Conservation (phyloP, 164 flowering plant species). For the Cinnamomum micranthum region DNA sequence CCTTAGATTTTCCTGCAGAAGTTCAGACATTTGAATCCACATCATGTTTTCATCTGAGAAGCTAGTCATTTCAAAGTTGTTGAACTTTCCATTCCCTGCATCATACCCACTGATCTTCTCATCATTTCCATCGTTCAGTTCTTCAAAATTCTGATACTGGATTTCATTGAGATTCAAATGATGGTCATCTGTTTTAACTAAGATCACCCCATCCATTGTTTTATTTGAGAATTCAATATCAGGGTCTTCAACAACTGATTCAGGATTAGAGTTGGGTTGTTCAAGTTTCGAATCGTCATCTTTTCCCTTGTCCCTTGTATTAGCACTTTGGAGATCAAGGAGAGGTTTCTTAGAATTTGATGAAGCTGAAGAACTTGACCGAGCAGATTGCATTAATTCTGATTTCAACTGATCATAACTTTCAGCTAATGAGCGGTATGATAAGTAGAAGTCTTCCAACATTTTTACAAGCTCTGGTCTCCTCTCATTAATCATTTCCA, state of each 20-base stretch:
- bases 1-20: slow-evolving; percentile 37
- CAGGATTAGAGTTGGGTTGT: slow-evolving; percentile 19
- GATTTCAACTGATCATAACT: slow-evolving; percentile 24
- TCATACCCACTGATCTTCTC: neutral
- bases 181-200: neutral
- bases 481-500: slow-evolving; percentile 20
- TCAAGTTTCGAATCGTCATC: slow-evolving; percentile 11
- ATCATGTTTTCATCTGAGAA: slow-evolving; percentile 3
- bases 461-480: slow-evolving; percentile 19
- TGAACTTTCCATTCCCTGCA: neutral
- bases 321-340: neutral
- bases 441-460: slow-evolving; percentile 33
- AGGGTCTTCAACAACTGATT: slow-evolving; percentile 28
- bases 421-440: slow-evolving; percentile 31
- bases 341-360: slow-evolving; percentile 16
- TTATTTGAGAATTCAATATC: slow-evolving; percentile 11
- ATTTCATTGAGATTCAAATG: neutral
- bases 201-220: slow-evolving; percentile 6
- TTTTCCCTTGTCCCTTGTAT: neutral
- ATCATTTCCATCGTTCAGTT: neutral
- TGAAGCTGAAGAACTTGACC: slow-evolving; percentile 17
- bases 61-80: neutral
- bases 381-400: neutral
- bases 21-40: slow-evolving; percentile 21
- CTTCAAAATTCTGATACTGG: neutral